Percentiles rank a stretch among this genome's conserved stretches.
Evolutionary conservation across 768 basidiomycete genomes (phyloP).

Genomic region (Hemileccinum rubropunctum): DNA sequence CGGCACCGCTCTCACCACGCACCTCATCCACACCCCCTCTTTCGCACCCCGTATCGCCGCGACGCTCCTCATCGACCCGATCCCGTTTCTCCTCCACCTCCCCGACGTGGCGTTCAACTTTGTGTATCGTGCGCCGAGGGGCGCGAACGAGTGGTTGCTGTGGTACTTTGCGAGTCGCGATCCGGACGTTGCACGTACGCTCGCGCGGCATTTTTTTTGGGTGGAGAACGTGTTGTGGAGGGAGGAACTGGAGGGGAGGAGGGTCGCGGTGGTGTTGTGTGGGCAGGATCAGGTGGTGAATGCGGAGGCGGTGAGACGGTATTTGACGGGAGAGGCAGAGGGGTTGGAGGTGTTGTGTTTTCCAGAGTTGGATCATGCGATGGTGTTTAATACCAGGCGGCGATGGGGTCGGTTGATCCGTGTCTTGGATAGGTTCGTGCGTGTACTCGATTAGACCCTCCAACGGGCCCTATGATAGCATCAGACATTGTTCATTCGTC

Average conservation of each 20-base stretch:
- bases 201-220: slow-evolving; percentile 67
- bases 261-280: slow-evolving; percentile 36
- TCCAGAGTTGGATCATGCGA: slow-evolving; percentile 39
- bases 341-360: slow-evolving; percentile 40
- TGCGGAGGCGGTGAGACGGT: slow-evolving; percentile 35
- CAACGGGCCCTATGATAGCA: no score
- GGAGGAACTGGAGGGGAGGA: slow-evolving; percentile 44
- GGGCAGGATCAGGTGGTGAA: slow-evolving; percentile 45
- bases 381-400: slow-evolving; percentile 34
- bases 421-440: slow-evolving; percentile 33
- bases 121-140: slow-evolving; percentile 53
- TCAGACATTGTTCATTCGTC: no score
- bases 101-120: slow-evolving; percentile 66
- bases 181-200: slow-evolving; percentile 56
- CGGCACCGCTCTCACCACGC: slow-evolving; percentile 55
- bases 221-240: slow-evolving; percentile 57
- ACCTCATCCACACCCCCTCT: slow-evolving; percentile 44
- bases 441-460: background rate
- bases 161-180: slow-evolving; percentile 70
- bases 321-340: slow-evolving; percentile 36
- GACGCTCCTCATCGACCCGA: slow-evolving; percentile 58
- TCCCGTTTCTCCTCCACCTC: slow-evolving; percentile 61
- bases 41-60: slow-evolving; percentile 38
- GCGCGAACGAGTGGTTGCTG: slow-evolving; percentile 60
- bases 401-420: slow-evolving; percentile 29